Base-by-base conservation (phyloP, 768 basidiomycete genomes). In the Hortiboletus campestris region DNA sequence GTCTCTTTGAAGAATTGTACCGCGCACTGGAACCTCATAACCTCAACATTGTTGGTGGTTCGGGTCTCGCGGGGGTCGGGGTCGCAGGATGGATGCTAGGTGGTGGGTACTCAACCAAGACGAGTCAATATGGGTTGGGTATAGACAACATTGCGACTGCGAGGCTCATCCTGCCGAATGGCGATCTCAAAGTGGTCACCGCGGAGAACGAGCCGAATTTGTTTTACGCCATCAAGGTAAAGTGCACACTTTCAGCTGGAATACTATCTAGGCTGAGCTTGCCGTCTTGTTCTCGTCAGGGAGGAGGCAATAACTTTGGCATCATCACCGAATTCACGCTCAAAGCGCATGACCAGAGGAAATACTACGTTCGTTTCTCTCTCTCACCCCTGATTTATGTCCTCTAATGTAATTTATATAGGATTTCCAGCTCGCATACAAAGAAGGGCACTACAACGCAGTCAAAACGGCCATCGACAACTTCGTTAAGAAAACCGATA, bases 21-120 rank as follows among this genome's bases (percentile, higher is more conserved):
- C 45, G 45, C 3, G 36, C 20, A 2, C 40, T 71, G 34, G 45
- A 22, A 6, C 52, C 49, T 39, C 13, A 56, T 46, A 49, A 48
- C 0, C 53, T 56, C 28, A 66, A 55, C 41, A 58, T 63, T 19
- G 65, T 65, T 16, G 72, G 62, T 42, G 65, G 67, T 45, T 56
- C 63, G 11, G 56, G 57, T n/a, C 35, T 54, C 20, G 40, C 43
- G 2, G 68, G 65, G 12, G 67, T 74, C 17, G 74, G 74, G 4
- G 63, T 74, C 10, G 54, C 59, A 19, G 73, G 73, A 19, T 74
- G 60, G 57, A 47, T 69, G 42, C 55, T 74, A 8, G 73, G 72
- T 13, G 71, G 71, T 16, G 74, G 74, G 4, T 75, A 67, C 59
- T 70, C 72, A 0, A 58, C 64, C 55, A 67, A 67, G 47, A 72